Evolutionary conservation across 2,329 filamentous ascomycete species (phyloP), one percentile per base, ranked within the genome.

Genomic region (Microsporum audouinii): DNA sequence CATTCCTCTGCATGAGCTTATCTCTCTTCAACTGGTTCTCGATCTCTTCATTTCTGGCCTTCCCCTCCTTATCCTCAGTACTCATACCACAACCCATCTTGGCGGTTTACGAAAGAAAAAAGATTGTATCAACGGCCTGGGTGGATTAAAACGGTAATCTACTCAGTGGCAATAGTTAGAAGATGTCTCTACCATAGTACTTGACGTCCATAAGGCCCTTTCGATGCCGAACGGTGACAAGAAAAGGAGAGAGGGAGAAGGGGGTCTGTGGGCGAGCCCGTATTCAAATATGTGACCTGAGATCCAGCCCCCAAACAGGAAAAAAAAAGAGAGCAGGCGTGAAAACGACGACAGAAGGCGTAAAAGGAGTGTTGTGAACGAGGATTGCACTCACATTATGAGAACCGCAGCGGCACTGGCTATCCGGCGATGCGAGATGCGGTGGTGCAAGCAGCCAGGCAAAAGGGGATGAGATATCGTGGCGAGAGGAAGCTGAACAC

Each of bases 21-120:
- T 99, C 94, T 76, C 90, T 85, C 85, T 96, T 97, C 75, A 97
- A 82, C 82, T 97, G 92, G 77, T 96, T 97, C 80, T 99, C 94
- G 73, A 99, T 99, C 85, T 97, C 92, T 84, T 99, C 94, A 76
- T 99, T 97, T 71, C 94, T 88, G 82, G 91, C 89, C 89, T 96
- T 97, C 80, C 94, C 92, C 91, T 97, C 94, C 88, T 96, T 96
- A 81, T 97, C 94, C 82, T 97, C 94, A 74, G 94, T 96, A 77
- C 92, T 97, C 90, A 96, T 95, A 79, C 92, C 92, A 78, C 94
- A 99, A 86, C 94, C 94, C 94, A 99, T 99, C 72, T 82, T 91
- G 87, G 75, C 80, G 78, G 76, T 68, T 59, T 39, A 57, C 27
- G 27, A 17, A 43, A 57, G 4, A 10, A 31, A 17, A 10, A 41